These are phyloP conservation scores for Parachaetomium inaequale DNA, from an alignment of 495 filamentous ascomycete genomes.

Conservation along the genomic window DNA sequence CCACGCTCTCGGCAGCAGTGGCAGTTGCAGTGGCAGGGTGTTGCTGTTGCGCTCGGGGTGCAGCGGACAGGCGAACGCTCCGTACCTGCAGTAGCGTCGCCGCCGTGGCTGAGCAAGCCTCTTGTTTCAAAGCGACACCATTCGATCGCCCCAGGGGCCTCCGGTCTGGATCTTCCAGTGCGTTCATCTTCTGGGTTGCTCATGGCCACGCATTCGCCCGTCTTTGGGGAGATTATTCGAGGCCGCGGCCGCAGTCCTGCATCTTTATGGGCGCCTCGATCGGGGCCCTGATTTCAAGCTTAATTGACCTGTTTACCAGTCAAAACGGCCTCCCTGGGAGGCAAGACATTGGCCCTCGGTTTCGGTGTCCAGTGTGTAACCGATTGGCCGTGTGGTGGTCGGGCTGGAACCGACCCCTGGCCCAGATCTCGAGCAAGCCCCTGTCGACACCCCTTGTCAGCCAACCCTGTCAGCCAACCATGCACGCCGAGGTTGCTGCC, in stretches of 20 bases:
- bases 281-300: not conserved
- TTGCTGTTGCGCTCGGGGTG: not conserved
- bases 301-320: not conserved
- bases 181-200: not conserved
- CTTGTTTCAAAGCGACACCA: constrained; percentile 14
- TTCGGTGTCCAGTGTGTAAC: constrained; percentile 19
- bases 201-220: not conserved
- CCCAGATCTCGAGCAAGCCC: constrained; percentile 20
- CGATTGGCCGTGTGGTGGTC: constrained; percentile 24
- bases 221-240: not conserved
- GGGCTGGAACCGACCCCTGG: constrained; percentile 15
- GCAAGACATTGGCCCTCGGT: constrained; percentile 3
- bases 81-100: constrained; percentile 28
- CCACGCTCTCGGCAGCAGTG: not conserved
- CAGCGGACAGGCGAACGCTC: not conserved
- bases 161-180: not conserved
- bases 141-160: not conserved
- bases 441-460: constrained; percentile 9
- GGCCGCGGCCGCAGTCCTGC: too few species aligned
- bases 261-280: too few species aligned
- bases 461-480: constrained; percentile 16
- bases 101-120: constrained; percentile 23
- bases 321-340: not conserved
- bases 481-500: constrained; percentile 1
- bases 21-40: too few species aligned